Base-by-base conservation (phyloP, 1,139 yeast genomes). In the Pichia sp. region DNA sequence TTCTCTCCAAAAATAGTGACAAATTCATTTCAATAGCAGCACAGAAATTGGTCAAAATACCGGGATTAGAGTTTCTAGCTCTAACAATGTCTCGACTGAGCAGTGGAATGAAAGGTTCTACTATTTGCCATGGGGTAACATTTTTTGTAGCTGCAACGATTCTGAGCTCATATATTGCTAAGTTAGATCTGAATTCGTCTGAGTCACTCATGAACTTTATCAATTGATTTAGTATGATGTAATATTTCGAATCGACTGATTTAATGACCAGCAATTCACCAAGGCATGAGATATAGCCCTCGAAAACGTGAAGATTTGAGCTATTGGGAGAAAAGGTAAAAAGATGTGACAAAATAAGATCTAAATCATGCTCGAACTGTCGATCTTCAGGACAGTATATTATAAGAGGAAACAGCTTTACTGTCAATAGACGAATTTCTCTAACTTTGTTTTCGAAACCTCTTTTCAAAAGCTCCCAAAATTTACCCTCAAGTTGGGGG, bases 91-190 rank as follows among this genome's bases (percentile, higher is more conserved):
- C 77, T 52, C 84, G 79, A 44, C 93, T 80, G n/a, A 90, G 75
- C 51, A 87, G 79, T 1, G 95, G 88, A 65, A 93, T 77, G 60
- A 82, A 87, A 0, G 97, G 96, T 3, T 90, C 80, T 38, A 90
- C 72, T 16, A 93, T 69, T 64, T 87, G 88, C 72, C 85, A 84
- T 0, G 90, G 84, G 1, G 87, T 78, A 34, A 80, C 67, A 3
- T 65, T 61, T 57, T 72, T 72, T 5, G 72, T 64, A 8, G 63
- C 46, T 0, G 84, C 77, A 11, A 84, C 75, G 29, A 74, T 69
- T 23, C 78, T 68, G 23, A 87, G 67, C 52, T 82, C 81, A 62
- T 80, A 81, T 59, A 82, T 81, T 0, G 88, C 89, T 52, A 85
- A 71, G 50, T 87, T 81, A 0, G 83, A 79, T 59, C 81, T 80